Evolutionary conservation across 495 filamentous ascomycete genomes (phyloP), one percentile per base, ranked within the genome.

Genomic region (Paragyromitra xinjiangensis): DNA sequence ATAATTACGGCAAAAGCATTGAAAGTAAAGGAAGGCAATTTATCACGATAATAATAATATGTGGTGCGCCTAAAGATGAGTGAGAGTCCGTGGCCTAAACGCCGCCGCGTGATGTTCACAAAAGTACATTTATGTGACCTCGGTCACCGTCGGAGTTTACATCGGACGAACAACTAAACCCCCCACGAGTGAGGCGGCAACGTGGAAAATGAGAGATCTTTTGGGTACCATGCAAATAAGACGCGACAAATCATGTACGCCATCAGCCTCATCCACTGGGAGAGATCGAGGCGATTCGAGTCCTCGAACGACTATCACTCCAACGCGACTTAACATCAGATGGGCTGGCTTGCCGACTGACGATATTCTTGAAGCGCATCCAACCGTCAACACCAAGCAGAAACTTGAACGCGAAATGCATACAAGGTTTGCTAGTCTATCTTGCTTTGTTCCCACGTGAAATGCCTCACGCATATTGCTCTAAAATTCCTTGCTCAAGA

Each of bases 391-490:
- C 53, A 69, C 62, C 51, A 44, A 44, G 63, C 16, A 63, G 26
- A 26, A 58, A 44, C 12, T 26, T 26, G 22, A 73, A 65, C 55
- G 67, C 73, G 67, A 65, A 50, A 34, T 65, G 39, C 24, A 59
- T 50, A n/a, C 73, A 71, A 50, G 66, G 58, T 71, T 71, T 56
- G 53, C 37, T 66, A 51, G 24, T 53, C 50, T 39, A 42, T 55
- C 53, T 22, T 61, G 39, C 19, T 44, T 62, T 37, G 3, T 44
- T 64, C 34, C 50, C 69, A 73, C 61, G 74, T 66, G 74, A 66
- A 77, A 77, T 72, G 3, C 61, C 73, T 71, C 73, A 59, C 67
- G 62, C 62, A 73, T 73, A 73, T 61, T 34, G 34, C 71, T 51
- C 48, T 45, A 64, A 34, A 58, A 73, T 65, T 12, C 62, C 62